Base-by-base conservation (phyloP, 305 asterid species). In the Solanum hybrid region DNA sequence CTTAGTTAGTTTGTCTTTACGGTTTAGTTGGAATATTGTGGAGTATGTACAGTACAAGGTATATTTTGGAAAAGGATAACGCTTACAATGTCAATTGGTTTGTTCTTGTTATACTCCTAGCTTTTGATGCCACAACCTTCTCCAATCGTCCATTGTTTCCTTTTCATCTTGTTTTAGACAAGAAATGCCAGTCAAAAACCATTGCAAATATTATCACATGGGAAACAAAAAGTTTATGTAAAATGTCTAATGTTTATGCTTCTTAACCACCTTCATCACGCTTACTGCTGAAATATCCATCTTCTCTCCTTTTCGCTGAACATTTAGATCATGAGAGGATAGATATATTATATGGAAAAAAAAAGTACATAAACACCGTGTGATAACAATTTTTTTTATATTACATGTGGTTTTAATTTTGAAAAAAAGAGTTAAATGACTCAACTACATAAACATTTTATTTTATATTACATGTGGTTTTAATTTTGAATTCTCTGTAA, bases 241-340 rank as follows among this genome's bases (percentile, higher is more conserved):
- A 87, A 87, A 15, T 35, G 35, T 60, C 31, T 36, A 45, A 38
- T 73, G 38, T 26, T 72, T 29, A 8, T 27, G 14, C 13, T 56
- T 9, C 17, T 56, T 82, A 92, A 91, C 90, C 90, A 97, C 99
- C 99, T 82, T 94, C 89, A 90, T 96, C 99, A 10, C 99, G 96
- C 91, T 31, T 31, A 31, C 3, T 3, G 32, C 4, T 31, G 32
- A 97, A 88, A 97, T 94, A 85, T 95, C 98, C 24, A 97, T 95
- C 95, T 97, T 96, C 94, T 95, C 98, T 86, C 97, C 99, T 91
- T 95, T 97, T 94, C 99, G 92, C 90, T 96, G 99, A 85, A 96
- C 94, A 91, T 95, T 97, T 94, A 97, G 88, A 92, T 97, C 99
- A 51, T 94, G 99, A 3, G 99, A 97, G 93, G 4, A 31, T 31